Base-by-base conservation (phyloP, 805 yeast genomes). In the Wickerhamiella spandovensis region DNA sequence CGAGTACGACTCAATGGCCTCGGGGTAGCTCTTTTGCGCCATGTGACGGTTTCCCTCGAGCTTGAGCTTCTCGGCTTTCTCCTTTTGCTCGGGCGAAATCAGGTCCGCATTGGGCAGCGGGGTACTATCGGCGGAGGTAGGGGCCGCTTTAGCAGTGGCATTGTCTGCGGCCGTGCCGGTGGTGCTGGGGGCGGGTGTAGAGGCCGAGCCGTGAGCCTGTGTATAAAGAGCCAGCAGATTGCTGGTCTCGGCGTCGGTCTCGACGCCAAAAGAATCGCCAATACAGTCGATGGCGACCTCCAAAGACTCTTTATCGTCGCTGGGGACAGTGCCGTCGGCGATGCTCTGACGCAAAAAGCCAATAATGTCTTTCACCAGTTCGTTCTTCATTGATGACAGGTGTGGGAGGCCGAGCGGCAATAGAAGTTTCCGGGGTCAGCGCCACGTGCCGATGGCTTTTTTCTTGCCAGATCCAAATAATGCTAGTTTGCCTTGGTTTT, bases 251-350 rank as follows among this genome's bases (percentile, higher is more conserved):
- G 51, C 59, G 30, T 63, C 61, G 57, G 74, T 73, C 56, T 75
- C 72, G 23, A 89, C 79, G 47, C 73, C 80, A 64, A 82, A 90
- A 10, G 95, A 87, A 60, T 89, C 97, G 22, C 84, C 78, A 51
- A 92, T 78, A 71, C 97, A 87, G 62, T 87, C 95, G 57, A 88
- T 76, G 53, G 97, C 97, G 48, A 90, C 95, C 57, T 88, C 96
- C 58, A 90, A 73, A 9, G 96, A 86, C 58, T 92, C 97, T 51
- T 75, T 74, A 63, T 81, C 85, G 56, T 90, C 97, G 54, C 80
- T 84, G 37, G 82, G 68, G 44, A 89, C 76, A 43, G 76, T 75
- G 43, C 84, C 84, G 54, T 75, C 73, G 44, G 73, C 63, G 18
- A 83, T 76, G 10, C 84, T 68, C 17, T 70, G 60, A 58, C 77